These are phyloP conservation scores for Lepiota brunneoincarnata DNA, from an alignment of 768 basidiomycete species.

Conservation along the genomic window DNA sequence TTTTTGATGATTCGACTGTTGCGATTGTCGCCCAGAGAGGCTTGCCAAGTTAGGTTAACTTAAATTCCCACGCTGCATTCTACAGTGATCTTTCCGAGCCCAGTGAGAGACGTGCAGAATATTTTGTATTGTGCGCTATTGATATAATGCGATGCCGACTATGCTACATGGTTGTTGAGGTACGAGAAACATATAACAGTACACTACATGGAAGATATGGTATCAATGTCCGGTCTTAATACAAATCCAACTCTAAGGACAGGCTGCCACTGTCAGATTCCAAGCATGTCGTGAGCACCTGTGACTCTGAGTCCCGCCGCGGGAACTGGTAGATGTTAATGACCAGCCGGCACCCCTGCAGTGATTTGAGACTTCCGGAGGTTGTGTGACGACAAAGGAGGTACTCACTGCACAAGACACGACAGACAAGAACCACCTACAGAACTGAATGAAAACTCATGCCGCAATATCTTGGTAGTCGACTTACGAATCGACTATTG, in stretches of 20 bases:
- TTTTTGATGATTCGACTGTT: slow-evolving; percentile 34
- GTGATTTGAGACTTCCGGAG: neutral
- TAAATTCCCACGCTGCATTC: slow-evolving; percentile 33
- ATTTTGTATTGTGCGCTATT: neutral
- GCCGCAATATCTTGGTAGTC: neutral
- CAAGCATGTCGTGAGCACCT: slow-evolving; percentile 13
- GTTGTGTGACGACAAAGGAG: neutral
- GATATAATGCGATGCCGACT: neutral
- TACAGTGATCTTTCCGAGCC: neutral
- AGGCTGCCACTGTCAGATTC: slow-evolving; percentile 7
- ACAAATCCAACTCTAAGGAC: neutral
- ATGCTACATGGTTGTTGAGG: neutral
- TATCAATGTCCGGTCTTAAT: neutral
- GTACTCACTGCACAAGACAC: slow-evolving; percentile 24
- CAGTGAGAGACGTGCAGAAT: too few relatives aligned
- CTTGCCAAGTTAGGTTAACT: slow-evolving; percentile 25
- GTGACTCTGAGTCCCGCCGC: neutral
- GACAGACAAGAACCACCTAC: slow-evolving; percentile 28
- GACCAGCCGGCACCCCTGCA: slow-evolving; percentile 23
- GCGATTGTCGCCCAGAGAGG: slow-evolving; percentile 28
- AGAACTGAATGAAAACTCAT: neutral
- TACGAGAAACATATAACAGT: too few relatives aligned
- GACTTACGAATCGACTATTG: slow-evolving; percentile 26
- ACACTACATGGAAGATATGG: too few relatives aligned
- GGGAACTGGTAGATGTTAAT: slow-evolving; percentile 21